Evolutionary conservation across 768 basidiomycete species (phyloP).

Genomic region (Asterophora parasitica): DNA sequence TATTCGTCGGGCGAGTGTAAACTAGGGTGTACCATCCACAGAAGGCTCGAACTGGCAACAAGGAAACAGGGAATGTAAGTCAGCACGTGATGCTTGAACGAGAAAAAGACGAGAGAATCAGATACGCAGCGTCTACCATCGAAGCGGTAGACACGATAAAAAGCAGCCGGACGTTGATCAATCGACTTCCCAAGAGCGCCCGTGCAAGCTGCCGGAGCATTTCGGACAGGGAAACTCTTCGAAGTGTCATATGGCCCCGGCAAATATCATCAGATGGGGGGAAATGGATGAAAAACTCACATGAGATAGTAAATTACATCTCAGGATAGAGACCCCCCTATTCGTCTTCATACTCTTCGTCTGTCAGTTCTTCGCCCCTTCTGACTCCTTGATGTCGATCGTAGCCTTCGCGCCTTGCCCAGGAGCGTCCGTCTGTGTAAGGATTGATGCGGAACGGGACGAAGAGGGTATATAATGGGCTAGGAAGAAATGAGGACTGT

Average conservation of each 20-base stretch:
- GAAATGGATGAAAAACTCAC: not conserved
- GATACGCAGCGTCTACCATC: not conserved
- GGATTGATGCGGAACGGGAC: constrained; percentile 78
- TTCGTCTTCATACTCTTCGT: constrained; percentile 62
- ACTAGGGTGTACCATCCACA: too few species aligned
- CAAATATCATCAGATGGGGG: constrained; percentile 49
- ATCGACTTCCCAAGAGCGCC: constrained; percentile 41
- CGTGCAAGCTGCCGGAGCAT: not conserved
- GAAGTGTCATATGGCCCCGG: constrained; percentile 89
- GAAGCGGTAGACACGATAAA: not conserved
- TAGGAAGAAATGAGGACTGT: constrained; percentile 23
- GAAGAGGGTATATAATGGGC: constrained; percentile 74
- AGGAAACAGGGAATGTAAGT: too few species aligned
- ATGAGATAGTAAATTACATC: not conserved
- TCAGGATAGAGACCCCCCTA: constrained; percentile 7
- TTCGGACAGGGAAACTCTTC: constrained; percentile 17
- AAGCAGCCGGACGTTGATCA: constrained; percentile 57
- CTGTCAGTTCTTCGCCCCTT: constrained; percentile 84
- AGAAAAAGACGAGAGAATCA: constrained; percentile 3
- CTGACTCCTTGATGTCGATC: constrained; percentile 56
- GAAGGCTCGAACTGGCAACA: too few species aligned
- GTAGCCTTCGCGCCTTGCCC: constrained; percentile 69
- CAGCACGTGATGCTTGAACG: too few species aligned
- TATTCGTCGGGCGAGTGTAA: too few species aligned
- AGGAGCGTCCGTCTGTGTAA: constrained; percentile 78